phyloP scores from a whole-genome alignment of 2,329 filamentous ascomycete genomes.

The Magnaporthiopsis rhizophila region DNA sequence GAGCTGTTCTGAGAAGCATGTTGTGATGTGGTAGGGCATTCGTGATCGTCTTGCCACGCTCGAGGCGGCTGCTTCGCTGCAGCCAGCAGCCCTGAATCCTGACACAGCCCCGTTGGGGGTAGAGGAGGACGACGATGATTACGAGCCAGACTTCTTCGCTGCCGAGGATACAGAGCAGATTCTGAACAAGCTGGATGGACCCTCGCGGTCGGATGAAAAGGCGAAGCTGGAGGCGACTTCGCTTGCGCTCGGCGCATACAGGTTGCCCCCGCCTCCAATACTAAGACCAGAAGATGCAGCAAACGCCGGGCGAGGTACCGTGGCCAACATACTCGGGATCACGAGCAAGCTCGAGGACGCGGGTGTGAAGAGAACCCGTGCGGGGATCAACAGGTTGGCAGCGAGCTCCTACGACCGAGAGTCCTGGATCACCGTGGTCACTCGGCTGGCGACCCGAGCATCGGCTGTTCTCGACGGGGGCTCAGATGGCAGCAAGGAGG shows the following conservation, averaged over 20 bases:
- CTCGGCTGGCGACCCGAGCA: constrained; percentile 74
- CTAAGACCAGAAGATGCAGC: constrained; percentile 63
- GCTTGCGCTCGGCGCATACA: constrained; percentile 69
- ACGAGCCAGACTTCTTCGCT: constrained; percentile 78
- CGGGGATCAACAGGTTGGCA: constrained; percentile 76
- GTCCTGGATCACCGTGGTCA: constrained; percentile 84
- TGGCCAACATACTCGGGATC: constrained; percentile 70
- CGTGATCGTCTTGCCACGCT: constrained; percentile 40
- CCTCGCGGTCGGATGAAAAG: constrained; percentile 45
- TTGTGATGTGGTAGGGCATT: constrained; percentile 33
- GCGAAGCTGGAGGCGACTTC: constrained; percentile 36
- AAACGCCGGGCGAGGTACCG: constrained; percentile 66
- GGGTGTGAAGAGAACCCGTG: constrained; percentile 50
- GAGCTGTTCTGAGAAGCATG: neutral
- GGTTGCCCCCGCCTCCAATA: constrained; percentile 66
- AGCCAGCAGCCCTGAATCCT: constrained; percentile 41
- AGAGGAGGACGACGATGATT: constrained; percentile 81
- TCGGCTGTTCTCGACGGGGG: constrained; percentile 58
- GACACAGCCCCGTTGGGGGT: constrained; percentile 55
- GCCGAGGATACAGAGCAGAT: constrained; percentile 73
- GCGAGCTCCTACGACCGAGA: constrained; percentile 79
- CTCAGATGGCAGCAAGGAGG: constrained; percentile 43
- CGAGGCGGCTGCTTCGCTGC: constrained; percentile 27
- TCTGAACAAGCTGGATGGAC: constrained; percentile 65
- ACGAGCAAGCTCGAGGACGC: constrained; percentile 66